Base-by-base conservation (phyloP, 495 filamentous ascomycete species). In the Letharia columbiana region DNA sequence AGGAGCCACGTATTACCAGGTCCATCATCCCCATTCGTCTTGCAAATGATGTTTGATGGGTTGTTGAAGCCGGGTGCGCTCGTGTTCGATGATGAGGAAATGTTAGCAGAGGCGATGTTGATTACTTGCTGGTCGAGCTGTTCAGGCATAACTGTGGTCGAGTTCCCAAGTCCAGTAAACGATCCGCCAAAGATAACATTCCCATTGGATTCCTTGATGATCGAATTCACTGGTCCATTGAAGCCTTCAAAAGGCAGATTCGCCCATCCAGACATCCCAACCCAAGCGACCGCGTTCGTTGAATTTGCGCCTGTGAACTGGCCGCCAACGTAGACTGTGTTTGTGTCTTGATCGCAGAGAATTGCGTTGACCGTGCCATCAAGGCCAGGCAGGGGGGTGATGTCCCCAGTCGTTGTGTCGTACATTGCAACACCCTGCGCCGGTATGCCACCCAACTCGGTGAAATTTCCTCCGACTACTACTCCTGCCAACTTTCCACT, bases 401-500 rank as follows among this genome's bases (percentile, higher is more conserved):
- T 79, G 23, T 79, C 74, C 18, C 82, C 83, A 31, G 85, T 84
- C 62, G 82, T 82, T 2, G 90, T 85, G 71, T 96, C 82, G 73
- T 91, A 92, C 63, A 93, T 72, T 28, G 94, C 94, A 44, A 92
- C 84, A 40, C 90, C 92, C 58, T 85, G 83, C 17, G 92, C 87
- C 74, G 91, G 78, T 54, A 87, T 79, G 58, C 85, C 86, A 44
- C 87, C 89, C 47, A 98, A 75, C 71, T 89, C 96, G n/a, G 93
- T 97, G 75, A 99, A 99, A 77, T 96, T 98, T 18, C 94, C 94
- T 35, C 88, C 94, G 7, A 97, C 83, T 33, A 97, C 85, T 39
- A 96, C 84, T 17, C 90, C 91, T 23, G 83, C 80, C 45, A 87
- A 77, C 7, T 77, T 83, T 60, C 89, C 90, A 74, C 90, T 80